Evolutionary conservation across 345 rosid genomes (phyloP).

Genomic region (Microthlaspi erraticum): DNA sequence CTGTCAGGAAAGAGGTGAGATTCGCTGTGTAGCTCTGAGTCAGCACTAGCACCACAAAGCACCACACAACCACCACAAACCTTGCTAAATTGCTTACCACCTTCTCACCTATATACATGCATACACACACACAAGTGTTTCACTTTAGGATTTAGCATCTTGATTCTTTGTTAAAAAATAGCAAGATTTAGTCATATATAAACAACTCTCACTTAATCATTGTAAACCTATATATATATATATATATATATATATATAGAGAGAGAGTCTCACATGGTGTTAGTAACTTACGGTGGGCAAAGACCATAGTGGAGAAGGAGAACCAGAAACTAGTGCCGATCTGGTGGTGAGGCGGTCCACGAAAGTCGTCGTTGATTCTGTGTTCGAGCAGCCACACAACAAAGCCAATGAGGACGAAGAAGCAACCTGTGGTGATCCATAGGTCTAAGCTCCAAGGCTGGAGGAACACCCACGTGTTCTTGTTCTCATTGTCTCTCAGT

Average conservation of each 20-base stretch:
- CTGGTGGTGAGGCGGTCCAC: conserved; percentile 46
- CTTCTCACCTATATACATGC: conserved; percentile 38
- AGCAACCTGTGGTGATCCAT: conserved; percentile 58
- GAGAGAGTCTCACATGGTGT: too few species aligned
- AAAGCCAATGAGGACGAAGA: conserved; percentile 60
- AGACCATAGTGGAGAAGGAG: conserved; percentile 44
- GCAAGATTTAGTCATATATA: too few species aligned
- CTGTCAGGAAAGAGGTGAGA: conserved; percentile 48
- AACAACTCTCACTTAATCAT: too few species aligned
- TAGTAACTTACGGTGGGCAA: conserved; percentile 38
- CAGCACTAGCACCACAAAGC: conserved; percentile 46
- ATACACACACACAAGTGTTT: not conserved
- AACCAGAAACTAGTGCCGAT: conserved; percentile 44
- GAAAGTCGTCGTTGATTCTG: conserved; percentile 64
- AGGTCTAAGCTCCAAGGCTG: conserved; percentile 66
- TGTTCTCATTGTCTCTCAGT: conserved; percentile 41
- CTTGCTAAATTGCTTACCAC: conserved; percentile 47
- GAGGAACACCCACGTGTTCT: conserved; percentile 67
- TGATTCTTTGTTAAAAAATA: too few species aligned
- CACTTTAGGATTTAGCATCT: conserved; percentile 14
- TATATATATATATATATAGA: too few species aligned
- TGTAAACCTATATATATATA: too few species aligned
- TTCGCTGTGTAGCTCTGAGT: conserved; percentile 51
- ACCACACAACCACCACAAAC: conserved; percentile 46
- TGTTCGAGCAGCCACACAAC: conserved; percentile 75